These are phyloP conservation scores for Fallopia convolvulus DNA, from an alignment of 148 eudicot species.

Conservation along the genomic window DNA sequence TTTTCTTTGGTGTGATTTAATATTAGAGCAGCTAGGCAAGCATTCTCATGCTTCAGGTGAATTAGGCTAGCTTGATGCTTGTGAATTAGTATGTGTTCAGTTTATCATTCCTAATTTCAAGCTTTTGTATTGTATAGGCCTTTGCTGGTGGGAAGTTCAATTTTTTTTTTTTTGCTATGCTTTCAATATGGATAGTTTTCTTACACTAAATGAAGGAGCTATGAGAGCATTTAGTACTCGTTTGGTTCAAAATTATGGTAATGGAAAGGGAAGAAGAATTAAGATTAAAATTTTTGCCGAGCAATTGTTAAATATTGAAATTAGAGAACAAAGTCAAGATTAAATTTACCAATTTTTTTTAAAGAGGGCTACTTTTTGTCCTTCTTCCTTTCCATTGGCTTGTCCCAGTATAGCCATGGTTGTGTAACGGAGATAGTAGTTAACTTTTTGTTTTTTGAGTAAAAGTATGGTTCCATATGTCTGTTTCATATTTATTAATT, in stretches of 20 bases:
- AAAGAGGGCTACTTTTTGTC: background rate
- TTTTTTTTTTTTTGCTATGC: background rate
- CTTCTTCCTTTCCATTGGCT: background rate
- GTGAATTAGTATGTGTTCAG: background rate
- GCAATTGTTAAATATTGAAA: background rate
- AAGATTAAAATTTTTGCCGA: background rate
- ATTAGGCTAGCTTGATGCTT: background rate
- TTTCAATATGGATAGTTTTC: background rate
- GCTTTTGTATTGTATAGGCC: background rate
- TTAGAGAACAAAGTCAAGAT: background rate
- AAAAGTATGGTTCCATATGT: background rate
- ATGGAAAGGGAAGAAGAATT: background rate
- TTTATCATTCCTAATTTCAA: background rate
- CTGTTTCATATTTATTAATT: background rate
- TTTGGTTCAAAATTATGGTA: background rate
- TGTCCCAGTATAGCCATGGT: background rate
- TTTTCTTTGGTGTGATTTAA: slow-evolving; percentile 1
- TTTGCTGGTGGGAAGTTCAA: background rate
- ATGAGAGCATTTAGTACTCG: background rate
- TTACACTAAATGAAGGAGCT: background rate
- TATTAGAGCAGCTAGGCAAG: background rate
- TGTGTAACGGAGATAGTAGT: background rate
- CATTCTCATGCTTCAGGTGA: background rate
- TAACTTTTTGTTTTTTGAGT: background rate
- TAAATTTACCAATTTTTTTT: background rate